Percentiles rank a stretch among this genome's conserved stretches.
Evolutionary conservation across 2,329 filamentous ascomycete species (phyloP).

Genomic region (Capronia epimyces): DNA sequence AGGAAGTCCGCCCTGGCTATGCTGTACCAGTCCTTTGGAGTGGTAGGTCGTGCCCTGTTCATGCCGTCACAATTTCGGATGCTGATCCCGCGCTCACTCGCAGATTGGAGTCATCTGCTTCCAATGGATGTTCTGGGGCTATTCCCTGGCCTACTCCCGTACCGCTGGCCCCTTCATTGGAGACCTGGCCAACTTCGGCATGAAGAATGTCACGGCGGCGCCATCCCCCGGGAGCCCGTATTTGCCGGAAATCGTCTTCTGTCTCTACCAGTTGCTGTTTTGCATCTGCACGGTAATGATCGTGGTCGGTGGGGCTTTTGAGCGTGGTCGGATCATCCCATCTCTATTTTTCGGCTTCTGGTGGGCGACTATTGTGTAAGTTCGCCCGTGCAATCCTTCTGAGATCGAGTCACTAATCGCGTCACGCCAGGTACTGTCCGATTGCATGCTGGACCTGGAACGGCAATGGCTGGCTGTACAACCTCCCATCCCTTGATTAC

Average conservation of each 20-base stretch:
- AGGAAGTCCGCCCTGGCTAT: slow-evolving; percentile 57
- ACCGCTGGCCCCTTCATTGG: slow-evolving; percentile 59
- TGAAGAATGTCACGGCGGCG: slow-evolving; percentile 55
- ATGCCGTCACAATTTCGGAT: no score
- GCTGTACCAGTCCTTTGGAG: slow-evolving; percentile 57
- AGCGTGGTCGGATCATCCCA: slow-evolving; percentile 56
- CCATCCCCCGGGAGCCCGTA: slow-evolving; percentile 46
- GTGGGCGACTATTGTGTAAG: slow-evolving; percentile 64
- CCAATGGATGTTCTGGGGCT: slow-evolving; percentile 60
- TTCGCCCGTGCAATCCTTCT: not conserved
- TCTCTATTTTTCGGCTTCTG: slow-evolving; percentile 65
- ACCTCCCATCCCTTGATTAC: slow-evolving; percentile 65
- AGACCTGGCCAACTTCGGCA: slow-evolving; percentile 55
- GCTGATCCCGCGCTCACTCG: no score
- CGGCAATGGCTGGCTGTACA: slow-evolving; percentile 62
- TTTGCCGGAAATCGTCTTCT: slow-evolving; percentile 61
- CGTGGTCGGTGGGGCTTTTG: slow-evolving; percentile 58
- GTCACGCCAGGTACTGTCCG: slow-evolving; percentile 35
- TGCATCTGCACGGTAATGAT: slow-evolving; percentile 53
- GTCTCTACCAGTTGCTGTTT: slow-evolving; percentile 60
- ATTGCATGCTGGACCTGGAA: slow-evolving; percentile 77
- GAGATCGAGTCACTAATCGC: no score
- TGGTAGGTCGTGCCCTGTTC: slow-evolving; percentile 39
- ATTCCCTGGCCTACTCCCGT: slow-evolving; percentile 56
- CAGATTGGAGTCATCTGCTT: slow-evolving; percentile 32